Conservation (phyloP, 2,329 filamentous ascomycete genomes). For the Cytospora mali region DNA sequence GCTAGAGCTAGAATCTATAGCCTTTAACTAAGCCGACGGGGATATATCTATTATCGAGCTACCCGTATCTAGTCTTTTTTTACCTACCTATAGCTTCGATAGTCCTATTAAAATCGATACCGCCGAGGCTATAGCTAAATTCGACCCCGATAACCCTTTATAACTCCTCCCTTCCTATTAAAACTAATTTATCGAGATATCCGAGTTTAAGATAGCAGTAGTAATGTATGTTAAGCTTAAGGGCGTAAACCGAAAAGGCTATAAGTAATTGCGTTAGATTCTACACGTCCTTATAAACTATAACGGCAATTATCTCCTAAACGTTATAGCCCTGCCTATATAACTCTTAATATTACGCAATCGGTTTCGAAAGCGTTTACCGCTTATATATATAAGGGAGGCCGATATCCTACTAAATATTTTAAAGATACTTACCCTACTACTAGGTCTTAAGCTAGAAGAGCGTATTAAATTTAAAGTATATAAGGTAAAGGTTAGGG, state of each 20-base stretch:
- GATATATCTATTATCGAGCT: not conserved
- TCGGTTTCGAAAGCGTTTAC: not conserved
- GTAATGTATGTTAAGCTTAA: not conserved
- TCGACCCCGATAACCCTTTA: not conserved
- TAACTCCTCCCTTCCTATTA: not conserved
- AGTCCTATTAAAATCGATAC: not conserved
- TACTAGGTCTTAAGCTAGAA: not conserved
- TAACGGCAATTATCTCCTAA: not conserved
- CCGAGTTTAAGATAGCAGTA: not conserved
- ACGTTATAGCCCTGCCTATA: not conserved
- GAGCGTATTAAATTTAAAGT: not conserved
- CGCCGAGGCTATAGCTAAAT: not conserved
- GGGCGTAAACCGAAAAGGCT: not conserved
- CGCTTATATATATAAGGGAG: slow-evolving; percentile 1
- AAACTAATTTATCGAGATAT: not conserved
- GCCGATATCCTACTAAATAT: not conserved
- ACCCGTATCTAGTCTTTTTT: too few relatives aligned
- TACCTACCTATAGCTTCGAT: not conserved
- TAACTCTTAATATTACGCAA: not conserved
- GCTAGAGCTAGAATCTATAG: not conserved
- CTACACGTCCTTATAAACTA: not conserved
- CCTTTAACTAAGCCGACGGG: not conserved
- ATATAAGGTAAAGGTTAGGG: slow-evolving; percentile 1
- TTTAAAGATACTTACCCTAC: not conserved
- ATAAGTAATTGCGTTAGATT: not conserved